Evolutionary conservation across 1,139 yeast species (phyloP).

Genomic region (Yamadazyma sp.): DNA sequence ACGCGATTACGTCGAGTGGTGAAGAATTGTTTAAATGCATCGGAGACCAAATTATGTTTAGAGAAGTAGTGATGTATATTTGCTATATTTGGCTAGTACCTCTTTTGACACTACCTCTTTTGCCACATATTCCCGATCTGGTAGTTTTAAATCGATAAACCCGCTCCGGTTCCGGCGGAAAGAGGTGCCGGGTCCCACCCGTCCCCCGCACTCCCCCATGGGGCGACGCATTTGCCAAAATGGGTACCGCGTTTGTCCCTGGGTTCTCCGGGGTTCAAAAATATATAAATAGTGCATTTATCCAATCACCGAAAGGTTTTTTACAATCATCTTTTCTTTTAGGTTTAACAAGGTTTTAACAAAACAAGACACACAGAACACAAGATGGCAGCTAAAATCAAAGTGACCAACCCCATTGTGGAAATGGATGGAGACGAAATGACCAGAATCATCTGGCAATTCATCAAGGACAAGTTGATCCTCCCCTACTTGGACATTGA

Average conservation of each 20-base stretch:
- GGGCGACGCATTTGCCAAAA: no score
- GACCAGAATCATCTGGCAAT: constrained; percentile 82
- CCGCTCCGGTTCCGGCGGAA: no score
- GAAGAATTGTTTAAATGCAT: not conserved
- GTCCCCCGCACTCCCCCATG: no score
- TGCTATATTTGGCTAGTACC: no score
- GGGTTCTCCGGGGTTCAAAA: not conserved
- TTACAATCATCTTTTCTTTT: not conserved
- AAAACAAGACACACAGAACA: not conserved
- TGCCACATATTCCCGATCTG: no score
- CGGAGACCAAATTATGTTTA: no score
- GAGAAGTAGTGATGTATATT: no score
- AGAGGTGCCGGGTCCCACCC: no score
- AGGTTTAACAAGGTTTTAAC: no score
- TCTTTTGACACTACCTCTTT: no score
- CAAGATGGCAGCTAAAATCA: constrained; percentile 39
- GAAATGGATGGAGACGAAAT: constrained; percentile 87
- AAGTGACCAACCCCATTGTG: constrained; percentile 70
- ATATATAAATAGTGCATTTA: constrained; percentile 1
- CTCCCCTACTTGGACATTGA: constrained; percentile 71
- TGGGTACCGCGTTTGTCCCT: not conserved
- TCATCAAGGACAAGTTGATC: constrained; percentile 68
- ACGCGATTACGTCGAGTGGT: constrained; percentile 15
- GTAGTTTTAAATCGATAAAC: no score
- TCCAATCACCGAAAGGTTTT: constrained; percentile 3